Conservation (phyloP, 2,329 filamentous ascomycete species). For the Neospermospora avenae region DNA sequence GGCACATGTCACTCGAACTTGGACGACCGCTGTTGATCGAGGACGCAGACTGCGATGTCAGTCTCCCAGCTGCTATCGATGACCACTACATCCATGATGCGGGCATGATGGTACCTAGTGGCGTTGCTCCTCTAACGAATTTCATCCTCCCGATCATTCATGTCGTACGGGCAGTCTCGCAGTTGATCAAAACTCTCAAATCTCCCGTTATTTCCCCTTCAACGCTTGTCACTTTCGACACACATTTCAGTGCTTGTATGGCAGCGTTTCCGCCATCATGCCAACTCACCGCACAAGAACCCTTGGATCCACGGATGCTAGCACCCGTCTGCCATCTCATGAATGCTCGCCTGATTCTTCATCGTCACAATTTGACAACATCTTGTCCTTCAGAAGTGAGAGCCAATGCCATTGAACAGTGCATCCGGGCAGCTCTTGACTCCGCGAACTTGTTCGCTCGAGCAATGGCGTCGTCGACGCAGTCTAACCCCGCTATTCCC, state of each 20-base stretch:
- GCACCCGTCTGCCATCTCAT: slow-evolving; percentile 76
- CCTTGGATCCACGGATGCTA: slow-evolving; percentile 71
- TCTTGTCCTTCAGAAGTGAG: slow-evolving; percentile 64
- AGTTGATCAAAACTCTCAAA: slow-evolving; percentile 67
- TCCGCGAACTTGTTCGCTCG: slow-evolving; percentile 75
- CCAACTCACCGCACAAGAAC: slow-evolving; percentile 61
- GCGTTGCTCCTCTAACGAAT: slow-evolving; percentile 57
- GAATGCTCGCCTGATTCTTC: slow-evolving; percentile 77
- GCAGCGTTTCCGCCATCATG: slow-evolving; percentile 72
- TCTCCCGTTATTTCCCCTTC: slow-evolving; percentile 62
- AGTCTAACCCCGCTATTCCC: slow-evolving; percentile 33
- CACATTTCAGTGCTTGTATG: slow-evolving; percentile 73
- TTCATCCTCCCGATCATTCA: slow-evolving; percentile 77
- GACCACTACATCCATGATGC: slow-evolving; percentile 70
- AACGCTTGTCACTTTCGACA: slow-evolving; percentile 75
- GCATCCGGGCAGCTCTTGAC: slow-evolving; percentile 70
- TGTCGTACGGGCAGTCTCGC: slow-evolving; percentile 73
- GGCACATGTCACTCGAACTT: slow-evolving; percentile 74
- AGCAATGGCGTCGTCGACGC: slow-evolving; percentile 46
- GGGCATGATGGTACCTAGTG: slow-evolving; percentile 51
- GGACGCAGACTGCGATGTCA: slow-evolving; percentile 83
- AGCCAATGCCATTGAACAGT: slow-evolving; percentile 71
- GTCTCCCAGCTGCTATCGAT: slow-evolving; percentile 74
- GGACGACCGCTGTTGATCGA: slow-evolving; percentile 79
- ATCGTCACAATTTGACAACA: slow-evolving; percentile 83